Percentiles rank a stretch among this genome's conserved stretches.
These are phyloP conservation scores for Talaromyces marneffei DNA, from an alignment of 2,329 filamentous ascomycete species.

Conservation along the genomic window DNA sequence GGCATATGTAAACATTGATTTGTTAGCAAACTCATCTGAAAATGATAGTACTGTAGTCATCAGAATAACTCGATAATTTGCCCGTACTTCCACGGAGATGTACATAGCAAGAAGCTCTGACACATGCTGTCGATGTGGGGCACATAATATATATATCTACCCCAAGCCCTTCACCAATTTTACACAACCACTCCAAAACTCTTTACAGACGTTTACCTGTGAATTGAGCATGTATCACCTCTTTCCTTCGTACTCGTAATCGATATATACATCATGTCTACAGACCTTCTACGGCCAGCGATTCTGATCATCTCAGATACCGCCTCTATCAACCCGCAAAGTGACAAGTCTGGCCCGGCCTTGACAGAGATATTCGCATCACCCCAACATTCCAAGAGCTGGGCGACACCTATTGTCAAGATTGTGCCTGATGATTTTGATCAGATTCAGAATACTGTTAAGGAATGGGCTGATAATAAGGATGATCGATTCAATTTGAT, in stretches of 20 bases:
- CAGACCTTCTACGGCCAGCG: constrained; percentile 56
- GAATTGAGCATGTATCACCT: neutral
- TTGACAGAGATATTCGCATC: constrained; percentile 64
- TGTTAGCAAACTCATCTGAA: neutral
- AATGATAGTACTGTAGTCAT: neutral
- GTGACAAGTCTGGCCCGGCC: constrained; percentile 65
- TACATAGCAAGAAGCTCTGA: neutral
- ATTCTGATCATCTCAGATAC: constrained; percentile 90
- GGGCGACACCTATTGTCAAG: constrained; percentile 61
- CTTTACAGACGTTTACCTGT: neutral
- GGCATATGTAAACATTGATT: constrained; percentile 6
- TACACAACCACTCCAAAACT: neutral
- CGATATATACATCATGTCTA: neutral
- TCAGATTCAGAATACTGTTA: constrained; percentile 69
- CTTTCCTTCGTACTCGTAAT: neutral
- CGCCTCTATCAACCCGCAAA: constrained; percentile 68
- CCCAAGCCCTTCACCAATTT: neutral
- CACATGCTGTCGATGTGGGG: neutral
- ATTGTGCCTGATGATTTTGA: constrained; percentile 74
- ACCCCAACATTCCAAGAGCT: constrained; percentile 61
- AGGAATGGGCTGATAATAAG: constrained; percentile 64
- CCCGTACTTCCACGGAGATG: neutral
- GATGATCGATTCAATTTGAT: constrained; percentile 62
- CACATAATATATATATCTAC: neutral
- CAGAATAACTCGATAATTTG: neutral